These are phyloP conservation scores for Clavispora asparagi DNA, from an alignment of 805 yeast genomes.

Conservation along the genomic window DNA sequence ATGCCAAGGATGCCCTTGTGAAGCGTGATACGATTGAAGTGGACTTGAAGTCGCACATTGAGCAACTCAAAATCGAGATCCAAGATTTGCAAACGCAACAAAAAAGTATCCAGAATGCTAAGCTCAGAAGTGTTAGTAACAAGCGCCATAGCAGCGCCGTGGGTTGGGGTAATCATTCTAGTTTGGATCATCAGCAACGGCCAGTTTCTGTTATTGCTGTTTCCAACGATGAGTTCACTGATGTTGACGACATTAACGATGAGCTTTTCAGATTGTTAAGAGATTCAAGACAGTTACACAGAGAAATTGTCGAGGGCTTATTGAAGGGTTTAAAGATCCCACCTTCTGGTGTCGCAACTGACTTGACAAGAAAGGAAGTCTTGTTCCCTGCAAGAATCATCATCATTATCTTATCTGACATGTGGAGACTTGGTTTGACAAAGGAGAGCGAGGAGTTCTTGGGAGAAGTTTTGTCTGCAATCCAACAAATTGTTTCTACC, in stretches of 20 bases:
- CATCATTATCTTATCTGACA: constrained; percentile 85
- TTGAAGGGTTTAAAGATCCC: constrained; percentile 84
- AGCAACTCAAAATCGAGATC: constrained; percentile 48
- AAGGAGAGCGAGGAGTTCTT: constrained; percentile 86
- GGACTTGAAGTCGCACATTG: constrained; percentile 60
- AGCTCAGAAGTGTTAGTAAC: constrained; percentile 28
- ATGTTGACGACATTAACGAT: constrained; percentile 65
- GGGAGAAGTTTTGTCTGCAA: constrained; percentile 81
- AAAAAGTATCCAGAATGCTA: constrained; percentile 29
- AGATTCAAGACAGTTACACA: constrained; percentile 67
- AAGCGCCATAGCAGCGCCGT: constrained; percentile 39
- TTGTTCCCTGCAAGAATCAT: constrained; percentile 94
- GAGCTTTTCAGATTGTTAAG: constrained; percentile 68
- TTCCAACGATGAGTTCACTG: constrained; percentile 47
- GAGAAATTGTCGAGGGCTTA: constrained; percentile 82
- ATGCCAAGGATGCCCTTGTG: constrained; percentile 53
- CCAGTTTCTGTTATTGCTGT: constrained; percentile 62
- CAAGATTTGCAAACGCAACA: constrained; percentile 38
- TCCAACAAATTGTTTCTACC: constrained; percentile 77
- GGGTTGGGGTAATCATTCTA: constrained; percentile 28
- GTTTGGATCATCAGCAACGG: constrained; percentile 40
- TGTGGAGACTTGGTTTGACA: constrained; percentile 97
- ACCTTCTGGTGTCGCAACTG: constrained; percentile 77
- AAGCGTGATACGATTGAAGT: constrained; percentile 61
- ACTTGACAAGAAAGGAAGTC: constrained; percentile 81